phyloP scores from a whole-genome alignment of 73 alveolate species.

The Stentor coeruleus region DNA sequence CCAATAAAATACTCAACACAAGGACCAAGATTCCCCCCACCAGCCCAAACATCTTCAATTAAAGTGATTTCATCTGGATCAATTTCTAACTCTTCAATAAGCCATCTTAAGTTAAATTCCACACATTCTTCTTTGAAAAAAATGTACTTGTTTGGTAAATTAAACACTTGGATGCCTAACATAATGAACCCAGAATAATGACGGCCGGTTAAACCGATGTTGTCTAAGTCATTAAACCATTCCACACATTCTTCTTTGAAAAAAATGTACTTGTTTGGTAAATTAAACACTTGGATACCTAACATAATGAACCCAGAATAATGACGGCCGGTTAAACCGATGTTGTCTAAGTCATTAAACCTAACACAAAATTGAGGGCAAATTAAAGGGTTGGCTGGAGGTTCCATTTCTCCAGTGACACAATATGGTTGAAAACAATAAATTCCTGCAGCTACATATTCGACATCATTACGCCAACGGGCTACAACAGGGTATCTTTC shows the following conservation, averaged over 20 bases:
- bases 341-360: constrained; percentile 96
- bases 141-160: constrained; percentile 86
- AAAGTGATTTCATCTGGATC: constrained; percentile 94
- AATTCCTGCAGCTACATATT: constrained; percentile 98
- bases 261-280: constrained; percentile 87
- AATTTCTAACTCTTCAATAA: constrained; percentile 89
- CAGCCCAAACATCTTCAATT: constrained; percentile 99
- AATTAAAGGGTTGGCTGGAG: constrained; percentile 98
- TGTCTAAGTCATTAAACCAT: constrained; percentile 97
- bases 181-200: constrained; percentile 97
- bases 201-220: constrained; percentile 97
- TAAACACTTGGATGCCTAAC: constrained; percentile 97
- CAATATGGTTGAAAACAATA: constrained; percentile 98
- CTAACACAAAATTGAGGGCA: constrained; percentile 98
- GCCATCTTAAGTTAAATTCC: constrained; percentile 95
- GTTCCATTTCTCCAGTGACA: constrained; percentile 98
- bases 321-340: constrained; percentile 98
- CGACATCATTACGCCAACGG: constrained; percentile 98
- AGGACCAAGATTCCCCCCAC: constrained; percentile 99
- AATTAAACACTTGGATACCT: constrained; percentile 95
- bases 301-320: constrained; percentile 97
- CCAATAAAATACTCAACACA: constrained; percentile 95
- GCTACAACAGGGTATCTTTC: constrained; percentile 97
- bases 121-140: constrained; percentile 96
- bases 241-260: constrained; percentile 96